Percentiles rank a stretch among this genome's conserved stretches.
Evolutionary conservation across 1,284 basidiomycete genomes (phyloP).

Genomic region (Moesziomyces globuligerus): DNA sequence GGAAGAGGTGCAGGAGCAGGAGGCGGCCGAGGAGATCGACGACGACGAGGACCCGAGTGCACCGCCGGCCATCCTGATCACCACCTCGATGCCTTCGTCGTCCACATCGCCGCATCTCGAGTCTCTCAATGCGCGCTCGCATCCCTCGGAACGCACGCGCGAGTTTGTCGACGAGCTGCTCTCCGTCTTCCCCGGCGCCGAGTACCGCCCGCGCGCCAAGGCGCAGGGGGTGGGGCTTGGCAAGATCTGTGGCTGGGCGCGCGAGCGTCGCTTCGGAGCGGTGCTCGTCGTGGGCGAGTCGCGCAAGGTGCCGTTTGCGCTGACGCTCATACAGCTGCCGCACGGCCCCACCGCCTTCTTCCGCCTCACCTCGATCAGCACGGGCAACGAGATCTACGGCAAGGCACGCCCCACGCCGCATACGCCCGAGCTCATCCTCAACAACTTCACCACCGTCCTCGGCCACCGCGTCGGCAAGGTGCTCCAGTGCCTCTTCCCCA

Average conservation of each 20-base stretch:
- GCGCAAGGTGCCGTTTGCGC: constrained; percentile 78
- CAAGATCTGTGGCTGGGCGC: constrained; percentile 91
- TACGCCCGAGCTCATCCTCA: constrained; percentile 93
- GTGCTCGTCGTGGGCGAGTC: constrained; percentile 95
- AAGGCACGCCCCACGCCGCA: constrained; percentile 93
- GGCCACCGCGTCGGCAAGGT: constrained; percentile 92
- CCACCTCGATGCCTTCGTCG: constrained; percentile 63
- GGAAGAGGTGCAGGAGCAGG: constrained; percentile 47
- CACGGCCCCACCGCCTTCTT: constrained; percentile 95
- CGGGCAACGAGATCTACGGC: constrained; percentile 83
- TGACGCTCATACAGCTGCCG: constrained; percentile 90
- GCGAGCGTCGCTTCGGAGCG: constrained; percentile 85
- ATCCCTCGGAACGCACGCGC: constrained; percentile 68
- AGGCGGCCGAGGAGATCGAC: constrained; percentile 54
- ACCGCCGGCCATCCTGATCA: constrained; percentile 61
- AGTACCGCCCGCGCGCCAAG: constrained; percentile 88
- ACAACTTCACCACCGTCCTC: constrained; percentile 92
- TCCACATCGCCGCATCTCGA: constrained; percentile 55
- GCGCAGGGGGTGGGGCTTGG: constrained; percentile 94
- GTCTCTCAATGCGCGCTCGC: constrained; percentile 74
- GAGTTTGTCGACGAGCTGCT: constrained; percentile 81
- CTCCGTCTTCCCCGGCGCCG: constrained; percentile 91
- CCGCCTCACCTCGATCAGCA: constrained; percentile 87
- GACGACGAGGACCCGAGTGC: constrained; percentile 56
- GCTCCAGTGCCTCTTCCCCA: constrained; percentile 95